Evolutionary conservation across 345 rosid genomes (phyloP), one percentile per base, ranked within the genome.

Genomic region (Murraya koenigii): DNA sequence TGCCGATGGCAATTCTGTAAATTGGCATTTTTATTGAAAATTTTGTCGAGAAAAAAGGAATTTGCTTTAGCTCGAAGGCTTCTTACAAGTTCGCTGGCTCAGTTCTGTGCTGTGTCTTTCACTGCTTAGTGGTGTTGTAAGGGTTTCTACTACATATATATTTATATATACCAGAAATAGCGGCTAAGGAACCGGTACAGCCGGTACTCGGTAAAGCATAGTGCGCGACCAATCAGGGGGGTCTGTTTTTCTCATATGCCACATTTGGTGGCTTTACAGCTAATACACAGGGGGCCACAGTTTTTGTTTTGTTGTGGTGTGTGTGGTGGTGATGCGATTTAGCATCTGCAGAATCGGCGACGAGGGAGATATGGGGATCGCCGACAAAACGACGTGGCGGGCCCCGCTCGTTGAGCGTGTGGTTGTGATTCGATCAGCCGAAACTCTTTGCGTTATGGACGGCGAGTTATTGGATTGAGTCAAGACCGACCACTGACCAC

Each of bases 1-100:
- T 6, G 20, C 94, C 98, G 32, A 94, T 62, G 4, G 94, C 89
- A 13, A 94, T 88, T 79, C 82, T 90, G 23, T 78, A 47, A 52
- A 94, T 83, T 20, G 95, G 85, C 97, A 94, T 94, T 82, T 73
- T 82, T 26, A 6, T 1, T 23, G 8, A 17, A 54, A 32, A 1
- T 20, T 71, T 26, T 44, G 17, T 13, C 15, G 0, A 41, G 49
- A 49, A 49, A 49, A 15, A 2, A 15, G 6, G 55, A 15, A 3
- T 0, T 49, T 62, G n/a, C 28, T 66, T 30, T 7, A 7, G 22
- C 39, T 55, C 64, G 23, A 26, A 56, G 66, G 22, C 39, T 25
- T 73, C 22, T 60, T 36, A 9, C 33, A 36, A 32, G 47, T 22
- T 66, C 5, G 44, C 52, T 44, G 61, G 44, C 60, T 60, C 19